phyloP scores from a whole-genome alignment of 2,329 filamentous ascomycete species.

The Fusarium cicatricum region DNA sequence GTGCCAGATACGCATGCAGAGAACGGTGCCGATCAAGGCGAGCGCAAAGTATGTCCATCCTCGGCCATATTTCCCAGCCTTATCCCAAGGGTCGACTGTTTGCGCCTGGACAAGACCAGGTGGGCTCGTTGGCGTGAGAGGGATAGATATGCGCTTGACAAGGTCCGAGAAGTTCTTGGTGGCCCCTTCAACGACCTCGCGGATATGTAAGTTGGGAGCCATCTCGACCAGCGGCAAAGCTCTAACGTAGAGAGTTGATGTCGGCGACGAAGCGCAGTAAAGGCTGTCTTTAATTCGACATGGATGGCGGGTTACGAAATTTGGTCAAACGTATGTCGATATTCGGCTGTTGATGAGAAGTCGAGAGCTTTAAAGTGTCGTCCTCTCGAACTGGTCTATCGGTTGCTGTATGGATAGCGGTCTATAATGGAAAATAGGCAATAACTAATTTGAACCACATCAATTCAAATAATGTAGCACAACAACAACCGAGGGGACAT shows the following conservation, averaged over 20 bases:
- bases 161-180: conserved; percentile 50
- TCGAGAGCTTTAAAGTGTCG: not conserved
- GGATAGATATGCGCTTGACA: conserved; percentile 66
- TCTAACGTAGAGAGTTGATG: conserved; percentile 23
- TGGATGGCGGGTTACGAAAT: conserved; percentile 23
- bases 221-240: conserved; percentile 49
- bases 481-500: conserved; percentile 31
- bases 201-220: conserved; percentile 49
- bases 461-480: conserved; percentile 34
- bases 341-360: conserved; percentile 2
- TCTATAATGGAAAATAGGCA: conserved; percentile 13
- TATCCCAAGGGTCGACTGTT: conserved; percentile 78
- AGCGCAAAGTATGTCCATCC: conserved; percentile 91
- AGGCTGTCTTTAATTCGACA: conserved; percentile 37
- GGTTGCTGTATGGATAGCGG: not conserved
- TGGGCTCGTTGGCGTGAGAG: conserved; percentile 66
- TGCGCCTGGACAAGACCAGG: conserved; percentile 69
- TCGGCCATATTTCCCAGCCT: conserved; percentile 85
- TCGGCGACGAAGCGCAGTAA: conserved; percentile 40
- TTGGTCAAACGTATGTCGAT: conserved; percentile 13
- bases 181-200: conserved; percentile 45
- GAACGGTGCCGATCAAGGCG: conserved; percentile 71
- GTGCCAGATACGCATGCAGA: conserved; percentile 80
- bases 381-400: conserved; percentile 14
- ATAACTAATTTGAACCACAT: conserved; percentile 6